Conservation (phyloP, 2,329 filamentous ascomycete species). For the Sordariomycetes sp. region DNA sequence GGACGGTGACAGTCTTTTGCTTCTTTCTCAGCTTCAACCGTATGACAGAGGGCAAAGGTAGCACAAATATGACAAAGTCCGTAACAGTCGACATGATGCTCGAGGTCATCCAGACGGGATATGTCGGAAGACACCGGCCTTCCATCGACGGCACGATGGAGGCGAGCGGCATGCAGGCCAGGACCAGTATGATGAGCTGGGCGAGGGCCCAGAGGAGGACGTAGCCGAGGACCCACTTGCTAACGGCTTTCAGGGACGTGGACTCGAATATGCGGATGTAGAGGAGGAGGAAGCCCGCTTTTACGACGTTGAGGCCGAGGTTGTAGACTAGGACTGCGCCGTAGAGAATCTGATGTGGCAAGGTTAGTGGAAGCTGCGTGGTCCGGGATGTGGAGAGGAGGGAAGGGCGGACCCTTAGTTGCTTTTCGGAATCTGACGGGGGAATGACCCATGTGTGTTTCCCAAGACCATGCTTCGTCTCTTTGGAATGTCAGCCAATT, state of each 20-base stretch:
- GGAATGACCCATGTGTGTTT: slow-evolving; percentile 11
- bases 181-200: slow-evolving; percentile 11
- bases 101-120: slow-evolving; percentile 16
- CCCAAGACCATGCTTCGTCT: slow-evolving; percentile 14
- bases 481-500: slow-evolving; percentile 3
- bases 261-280: slow-evolving; percentile 16
- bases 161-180: slow-evolving; percentile 14
- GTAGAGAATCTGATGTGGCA: slow-evolving; percentile 11
- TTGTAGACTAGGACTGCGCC: slow-evolving; percentile 15
- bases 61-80: slow-evolving; percentile 14
- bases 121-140: slow-evolving; percentile 13
- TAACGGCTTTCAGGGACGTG: slow-evolving; percentile 9
- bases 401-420: slow-evolving; percentile 10
- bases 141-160: slow-evolving; percentile 12
- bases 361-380: background rate
- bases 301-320: slow-evolving; percentile 16
- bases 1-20: slow-evolving; percentile 13
- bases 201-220: slow-evolving; percentile 13
- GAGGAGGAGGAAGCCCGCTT: slow-evolving; percentile 16
- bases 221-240: slow-evolving; percentile 13
- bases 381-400: background rate
- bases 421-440: slow-evolving; percentile 8
- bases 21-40: slow-evolving; percentile 11
- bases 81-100: slow-evolving; percentile 14
- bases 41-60: slow-evolving; percentile 13